These are phyloP conservation scores for Lathyrus tuberosus DNA, from an alignment of 306 rosid genomes.

Conservation along the genomic window DNA sequence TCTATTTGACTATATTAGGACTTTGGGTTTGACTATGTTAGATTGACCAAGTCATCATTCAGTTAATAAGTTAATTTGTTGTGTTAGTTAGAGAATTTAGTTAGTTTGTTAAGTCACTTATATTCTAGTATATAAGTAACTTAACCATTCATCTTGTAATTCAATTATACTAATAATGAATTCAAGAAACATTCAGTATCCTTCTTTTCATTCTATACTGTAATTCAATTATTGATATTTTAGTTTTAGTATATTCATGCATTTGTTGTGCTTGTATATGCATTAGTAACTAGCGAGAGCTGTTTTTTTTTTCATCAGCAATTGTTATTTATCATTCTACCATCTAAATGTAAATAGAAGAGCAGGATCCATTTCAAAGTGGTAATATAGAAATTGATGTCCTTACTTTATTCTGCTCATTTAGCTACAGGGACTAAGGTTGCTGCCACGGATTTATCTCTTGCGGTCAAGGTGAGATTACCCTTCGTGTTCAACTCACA, in stretches of 20 bases:
- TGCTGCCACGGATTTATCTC: constrained; percentile 51
- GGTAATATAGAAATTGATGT: constrained; percentile 3
- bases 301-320: not conserved
- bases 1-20: no score
- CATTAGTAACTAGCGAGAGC: not conserved
- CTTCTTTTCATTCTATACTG: no score
- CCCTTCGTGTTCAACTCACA: constrained; percentile 21
- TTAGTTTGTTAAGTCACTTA: no score
- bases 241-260: not conserved
- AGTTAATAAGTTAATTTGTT: no score
- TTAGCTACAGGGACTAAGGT: constrained; percentile 46
- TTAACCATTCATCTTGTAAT: no score
- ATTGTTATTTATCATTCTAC: not conserved
- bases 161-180: no score
- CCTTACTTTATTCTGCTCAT: not conserved
- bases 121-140: no score
- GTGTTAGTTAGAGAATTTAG: no score
- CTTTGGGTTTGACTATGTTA: no score
- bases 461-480: constrained; percentile 67
- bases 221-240: not conserved
- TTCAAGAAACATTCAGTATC: no score
- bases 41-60: no score
- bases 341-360: not conserved
- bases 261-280: not conserved
- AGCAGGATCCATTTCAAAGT: not conserved